These are phyloP conservation scores for Fibroporia radiculosa DNA, from an alignment of 768 basidiomycete species.

Conservation along the genomic window DNA sequence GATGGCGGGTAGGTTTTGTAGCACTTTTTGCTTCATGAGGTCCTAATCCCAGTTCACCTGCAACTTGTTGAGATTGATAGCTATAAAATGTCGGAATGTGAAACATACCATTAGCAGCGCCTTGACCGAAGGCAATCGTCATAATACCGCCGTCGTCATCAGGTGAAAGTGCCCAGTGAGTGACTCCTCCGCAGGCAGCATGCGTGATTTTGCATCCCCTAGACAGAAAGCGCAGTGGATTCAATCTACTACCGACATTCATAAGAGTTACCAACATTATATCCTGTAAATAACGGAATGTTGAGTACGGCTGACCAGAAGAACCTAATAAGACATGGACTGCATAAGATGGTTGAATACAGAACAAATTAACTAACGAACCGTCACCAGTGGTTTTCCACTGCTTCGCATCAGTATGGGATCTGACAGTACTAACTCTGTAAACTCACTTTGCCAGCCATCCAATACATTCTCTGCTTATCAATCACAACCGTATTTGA, in stretches of 20 bases:
- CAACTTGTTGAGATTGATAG: not conserved
- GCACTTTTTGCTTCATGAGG: conserved; percentile 78
- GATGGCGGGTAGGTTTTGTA: conserved; percentile 70
- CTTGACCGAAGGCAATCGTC: conserved; percentile 83
- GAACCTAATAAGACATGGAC: conserved; percentile 47
- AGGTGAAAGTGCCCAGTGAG: conserved; percentile 72
- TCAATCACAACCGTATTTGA: conserved; percentile 81
- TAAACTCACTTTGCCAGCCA: conserved; percentile 63
- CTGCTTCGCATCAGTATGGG: conserved; percentile 26
- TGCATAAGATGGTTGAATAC: not conserved
- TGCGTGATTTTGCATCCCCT: conserved; percentile 75
- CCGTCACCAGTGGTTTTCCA: conserved; percentile 97
- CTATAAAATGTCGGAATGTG: not conserved
- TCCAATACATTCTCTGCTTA: conserved; percentile 79
- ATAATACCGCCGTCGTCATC: conserved; percentile 72
- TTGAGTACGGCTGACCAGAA: conserved; percentile 81
- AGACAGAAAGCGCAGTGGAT: conserved; percentile 1
- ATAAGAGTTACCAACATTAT: conserved; percentile 49
- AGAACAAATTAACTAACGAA: conserved; percentile 17
- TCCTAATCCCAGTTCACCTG: conserved; percentile 78
- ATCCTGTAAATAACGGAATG: conserved; percentile 82
- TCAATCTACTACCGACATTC: not conserved
- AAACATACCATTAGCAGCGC: conserved; percentile 69
- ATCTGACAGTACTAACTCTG: not conserved
- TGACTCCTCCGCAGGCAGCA: conserved; percentile 78